Evolutionary conservation across 1,284 basidiomycete species (phyloP).

Genomic region (Fomitopsis palustris): DNA sequence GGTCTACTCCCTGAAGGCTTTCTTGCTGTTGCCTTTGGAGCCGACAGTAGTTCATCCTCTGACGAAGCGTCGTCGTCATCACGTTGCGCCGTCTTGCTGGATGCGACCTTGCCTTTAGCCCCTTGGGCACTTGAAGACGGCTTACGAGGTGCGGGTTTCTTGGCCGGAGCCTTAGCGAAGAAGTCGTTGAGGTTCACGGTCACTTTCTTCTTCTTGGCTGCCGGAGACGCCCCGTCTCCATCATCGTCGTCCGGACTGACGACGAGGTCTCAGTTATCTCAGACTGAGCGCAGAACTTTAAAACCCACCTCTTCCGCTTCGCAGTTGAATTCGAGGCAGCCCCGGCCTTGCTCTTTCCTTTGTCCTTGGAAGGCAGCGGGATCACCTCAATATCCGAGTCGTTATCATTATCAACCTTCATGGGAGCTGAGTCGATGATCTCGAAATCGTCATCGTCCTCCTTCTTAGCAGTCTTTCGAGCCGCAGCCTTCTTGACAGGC

Average conservation of each 20-base stretch:
- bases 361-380: conserved; percentile 25
- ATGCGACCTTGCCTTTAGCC: conserved; percentile 32
- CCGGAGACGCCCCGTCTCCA: conserved; percentile 36
- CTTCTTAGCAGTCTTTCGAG: conserved; percentile 8
- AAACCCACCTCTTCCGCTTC: conserved; percentile 55
- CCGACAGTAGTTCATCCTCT: conserved; percentile 17
- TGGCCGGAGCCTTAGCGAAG: conserved; percentile 46
- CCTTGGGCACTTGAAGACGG: conserved; percentile 16
- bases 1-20: conserved; percentile 5
- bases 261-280: conserved; percentile 7
- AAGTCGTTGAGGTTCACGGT: conserved; percentile 50
- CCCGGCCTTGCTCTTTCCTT: conserved; percentile 37
- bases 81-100: conserved; percentile 33
- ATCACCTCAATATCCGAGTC: conserved; percentile 27
- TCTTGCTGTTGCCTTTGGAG: conserved; percentile 14
- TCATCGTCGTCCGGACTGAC: conserved; percentile 27
- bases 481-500: background rate
- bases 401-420: conserved; percentile 18
- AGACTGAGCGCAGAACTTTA: background rate
- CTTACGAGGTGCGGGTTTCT: conserved; percentile 25
- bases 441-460: conserved; percentile 32
- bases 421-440: conserved; percentile 24
- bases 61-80: conserved; percentile 32
- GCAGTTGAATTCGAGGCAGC: conserved; percentile 22
- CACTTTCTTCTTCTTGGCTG: conserved; percentile 40